Evolutionary conservation across 2,329 filamentous ascomycete species (phyloP).

Genomic region (Epichloe elymi): DNA sequence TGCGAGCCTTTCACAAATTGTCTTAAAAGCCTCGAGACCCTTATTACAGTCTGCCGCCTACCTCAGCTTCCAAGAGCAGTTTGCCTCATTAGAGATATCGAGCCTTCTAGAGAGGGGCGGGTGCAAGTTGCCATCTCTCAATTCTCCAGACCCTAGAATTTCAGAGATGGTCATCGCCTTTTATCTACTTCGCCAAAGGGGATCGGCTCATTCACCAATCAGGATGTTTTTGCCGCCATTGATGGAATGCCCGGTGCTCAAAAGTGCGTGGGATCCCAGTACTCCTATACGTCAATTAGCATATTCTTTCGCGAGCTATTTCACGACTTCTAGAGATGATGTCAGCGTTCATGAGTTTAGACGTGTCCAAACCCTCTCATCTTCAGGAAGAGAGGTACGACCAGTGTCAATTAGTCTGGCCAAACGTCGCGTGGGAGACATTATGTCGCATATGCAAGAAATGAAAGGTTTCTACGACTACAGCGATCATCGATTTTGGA

Average conservation of each 20-base stretch:
- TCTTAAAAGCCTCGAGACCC: conserved; percentile 14
- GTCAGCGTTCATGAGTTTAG: conserved; percentile 23
- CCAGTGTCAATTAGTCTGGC: conserved; percentile 6
- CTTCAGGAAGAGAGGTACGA: conserved; percentile 16
- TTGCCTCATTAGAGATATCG: not conserved
- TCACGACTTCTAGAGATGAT: not conserved
- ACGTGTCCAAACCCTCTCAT: conserved; percentile 17
- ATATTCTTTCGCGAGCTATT: conserved; percentile 30
- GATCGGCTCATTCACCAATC: conserved; percentile 5
- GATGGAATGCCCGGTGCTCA: conserved; percentile 39
- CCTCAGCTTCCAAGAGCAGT: conserved; percentile 1
- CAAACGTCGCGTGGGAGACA: conserved; percentile 6
- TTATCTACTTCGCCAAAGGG: not conserved
- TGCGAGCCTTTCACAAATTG: conserved; percentile 17
- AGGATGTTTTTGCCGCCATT: conserved; percentile 54
- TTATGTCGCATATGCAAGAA: conserved; percentile 7
- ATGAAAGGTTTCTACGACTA: conserved; percentile 7
- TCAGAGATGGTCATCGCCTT: conserved; percentile 26
- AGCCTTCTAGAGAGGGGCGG: not conserved
- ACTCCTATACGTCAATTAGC: conserved; percentile 36
- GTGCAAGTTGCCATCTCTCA: conserved; percentile 4
- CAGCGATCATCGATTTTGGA: conserved; percentile 9
- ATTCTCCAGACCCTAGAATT: conserved; percentile 23
- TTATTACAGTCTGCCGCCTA: conserved; percentile 10
- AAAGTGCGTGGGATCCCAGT: conserved; percentile 45